Evolutionary conservation across 2,329 filamentous ascomycete species (phyloP), one percentile per base, ranked within the genome.

Genomic region (Teratosphaeriaceae sp.): DNA sequence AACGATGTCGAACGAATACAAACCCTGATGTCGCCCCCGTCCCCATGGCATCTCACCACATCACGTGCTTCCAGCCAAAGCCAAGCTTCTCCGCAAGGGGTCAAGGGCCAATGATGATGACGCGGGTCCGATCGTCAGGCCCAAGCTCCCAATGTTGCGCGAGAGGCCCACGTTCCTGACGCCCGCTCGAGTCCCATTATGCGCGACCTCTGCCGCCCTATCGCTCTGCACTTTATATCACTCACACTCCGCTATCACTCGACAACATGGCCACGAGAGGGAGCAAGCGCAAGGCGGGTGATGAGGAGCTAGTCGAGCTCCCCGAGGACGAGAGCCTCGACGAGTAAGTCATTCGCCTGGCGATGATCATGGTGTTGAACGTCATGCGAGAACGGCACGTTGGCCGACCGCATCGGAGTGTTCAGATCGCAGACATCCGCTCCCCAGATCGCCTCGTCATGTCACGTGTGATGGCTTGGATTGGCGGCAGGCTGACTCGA

Each of bases 221-320:
- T 37, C 15, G 9, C 9, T 21, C 20, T 21, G 9, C 18, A 26
- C 24, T 26, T 26, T 6, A 26, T 26, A 26, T 13, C 13, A 38
- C 19, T 13, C n/a, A 9, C 16, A 19, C 7, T 26, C 11, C 21
- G 12, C 8, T 20, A 37, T 18, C 20, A 37, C 34, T 19, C 9
- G 21, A 20, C 30, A n/a, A n/a, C 27, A 42, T 42, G 40, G 24
- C 40, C 13, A 42, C 40, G 7, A 24, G 40, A 36, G 40, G 40
- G n/a, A 18, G 22, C 19, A 42, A 42, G 31, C 29, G 40, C 19
- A 41, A 41, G 38, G 38, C 38, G 9, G 40, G 24, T 11, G 40
- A 42, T n/a, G 40, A 35, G 30, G 40, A 42, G 23, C 22, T 42
- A 20, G 21, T 27, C 9, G 30, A 42, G 27, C 29, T 41, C 11